Conservation (phyloP, 495 filamentous ascomycete species). For the Hyaloscypha finlandica region DNA sequence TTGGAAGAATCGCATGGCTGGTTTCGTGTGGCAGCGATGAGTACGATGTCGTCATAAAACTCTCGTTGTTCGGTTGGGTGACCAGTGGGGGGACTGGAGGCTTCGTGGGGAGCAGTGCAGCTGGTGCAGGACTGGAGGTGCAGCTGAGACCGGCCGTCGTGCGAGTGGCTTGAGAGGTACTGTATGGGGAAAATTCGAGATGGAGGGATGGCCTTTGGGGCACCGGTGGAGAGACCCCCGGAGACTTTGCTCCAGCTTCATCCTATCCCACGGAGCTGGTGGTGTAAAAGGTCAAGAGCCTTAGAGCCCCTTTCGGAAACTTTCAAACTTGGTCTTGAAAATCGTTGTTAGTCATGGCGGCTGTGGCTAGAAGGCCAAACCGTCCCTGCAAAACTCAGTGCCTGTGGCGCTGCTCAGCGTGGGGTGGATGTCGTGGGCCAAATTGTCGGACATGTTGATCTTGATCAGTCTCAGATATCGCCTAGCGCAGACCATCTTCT, state of each 20-base stretch:
- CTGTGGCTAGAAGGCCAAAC: background rate
- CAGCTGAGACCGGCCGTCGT: background rate
- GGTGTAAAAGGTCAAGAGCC: background rate
- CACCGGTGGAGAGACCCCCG: background rate
- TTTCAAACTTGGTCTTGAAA: background rate
- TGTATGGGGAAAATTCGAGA: background rate
- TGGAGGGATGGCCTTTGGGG: background rate
- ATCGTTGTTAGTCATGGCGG: background rate
- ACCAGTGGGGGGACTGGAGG: background rate
- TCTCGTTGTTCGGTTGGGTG: background rate
- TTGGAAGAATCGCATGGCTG: conserved; percentile 1
- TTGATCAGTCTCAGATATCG: background rate
- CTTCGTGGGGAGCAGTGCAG: background rate
- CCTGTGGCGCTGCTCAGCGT: conserved; percentile 2
- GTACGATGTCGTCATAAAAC: conserved; percentile 5
- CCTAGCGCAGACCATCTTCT: background rate
- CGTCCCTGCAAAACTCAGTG: background rate
- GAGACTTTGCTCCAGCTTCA: background rate
- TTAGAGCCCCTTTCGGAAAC: background rate
- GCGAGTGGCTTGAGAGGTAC: background rate
- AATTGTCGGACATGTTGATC: background rate
- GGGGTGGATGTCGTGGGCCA: background rate
- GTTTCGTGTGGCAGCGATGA: background rate
- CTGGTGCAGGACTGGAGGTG: background rate
- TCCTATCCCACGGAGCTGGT: background rate